phyloP scores from a whole-genome alignment of 768 basidiomycete genomes.

The Hypholoma sublateritium region DNA sequence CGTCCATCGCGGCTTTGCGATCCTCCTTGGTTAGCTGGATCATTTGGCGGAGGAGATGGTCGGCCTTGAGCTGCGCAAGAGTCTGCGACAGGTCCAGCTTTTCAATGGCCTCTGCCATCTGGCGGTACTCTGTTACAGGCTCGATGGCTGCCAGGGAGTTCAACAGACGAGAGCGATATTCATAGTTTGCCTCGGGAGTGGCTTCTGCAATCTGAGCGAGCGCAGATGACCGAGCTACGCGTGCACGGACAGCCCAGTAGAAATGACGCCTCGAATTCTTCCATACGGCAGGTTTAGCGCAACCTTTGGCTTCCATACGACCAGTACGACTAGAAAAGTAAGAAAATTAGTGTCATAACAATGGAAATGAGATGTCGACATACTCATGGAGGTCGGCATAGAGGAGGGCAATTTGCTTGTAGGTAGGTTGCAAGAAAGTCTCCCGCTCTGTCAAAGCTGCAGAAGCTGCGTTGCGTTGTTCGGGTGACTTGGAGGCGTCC shows the following conservation, averaged over 20 bases:
- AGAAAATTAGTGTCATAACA: conserved; percentile 7
- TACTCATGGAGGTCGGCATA: conserved; percentile 98
- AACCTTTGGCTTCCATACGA: conserved; percentile 97
- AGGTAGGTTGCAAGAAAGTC: conserved; percentile 79
- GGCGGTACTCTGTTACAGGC: conserved; percentile 51
- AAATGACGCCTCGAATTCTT: conserved; percentile 86
- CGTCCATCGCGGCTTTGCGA: conserved; percentile 73
- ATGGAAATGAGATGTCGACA: conserved; percentile 28
- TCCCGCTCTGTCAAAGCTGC: conserved; percentile 76
- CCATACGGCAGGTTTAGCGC: conserved; percentile 86
- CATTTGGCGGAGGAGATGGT: conserved; percentile 66
- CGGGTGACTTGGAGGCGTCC: conserved; percentile 67
- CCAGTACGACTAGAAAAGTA: conserved; percentile 69
- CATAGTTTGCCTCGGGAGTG: conserved; percentile 65
- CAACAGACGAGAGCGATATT: conserved; percentile 67
- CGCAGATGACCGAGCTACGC: conserved; percentile 66
- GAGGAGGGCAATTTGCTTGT: conserved; percentile 89
- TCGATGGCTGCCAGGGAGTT: conserved; percentile 59
- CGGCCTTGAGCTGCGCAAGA: conserved; percentile 63
- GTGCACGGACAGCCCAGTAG: conserved; percentile 92
- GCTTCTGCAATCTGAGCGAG: conserved; percentile 65
- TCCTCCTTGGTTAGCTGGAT: conserved; percentile 71
- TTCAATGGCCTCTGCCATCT: conserved; percentile 67
- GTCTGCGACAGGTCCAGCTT: conserved; percentile 65
- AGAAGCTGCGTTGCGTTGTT: conserved; percentile 71